Evolutionary conservation across 2,329 filamentous ascomycete genomes (phyloP), one percentile per base, ranked within the genome.

Genomic region (Pseudodiploospora longispora): DNA sequence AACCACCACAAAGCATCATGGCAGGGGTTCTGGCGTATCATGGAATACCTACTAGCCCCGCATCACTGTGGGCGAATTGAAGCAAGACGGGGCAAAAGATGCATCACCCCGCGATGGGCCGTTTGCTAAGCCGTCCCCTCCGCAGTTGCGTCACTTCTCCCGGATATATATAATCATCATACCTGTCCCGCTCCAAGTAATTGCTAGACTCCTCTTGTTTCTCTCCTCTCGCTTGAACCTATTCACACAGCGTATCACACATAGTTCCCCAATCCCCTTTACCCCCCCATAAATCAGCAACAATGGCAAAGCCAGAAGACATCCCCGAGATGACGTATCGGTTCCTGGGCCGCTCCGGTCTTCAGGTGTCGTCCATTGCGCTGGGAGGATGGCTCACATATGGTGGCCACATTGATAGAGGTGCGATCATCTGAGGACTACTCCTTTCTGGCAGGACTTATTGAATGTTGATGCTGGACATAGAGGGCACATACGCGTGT

Each of bases 331-430:
- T 86, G 83, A 71, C 82, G 56, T 87, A 87, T 64, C 80, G 83
- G 53, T 80, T 79, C 64, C 72, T 87, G 6, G 84, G 85, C 56
- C 76, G 75, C 34, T 83, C 82, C 10, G 84, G 85, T 43, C 73
- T 89, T 12, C 80, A 87, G 60, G 83, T 89, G 31, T 88, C 83
- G 29, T 75, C 80, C 38, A 83, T 89, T 50, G 82, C 81, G 2
- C 70, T 89, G 3, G 85, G 80, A 47, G 78, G 80, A 52, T 83
- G 81, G 82, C 70, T 89, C 42, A 88, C 85, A 1, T 87, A 86
- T 52, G 85, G 85, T 43, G 83, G 83, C 12, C 81, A 86, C 53
- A 80, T 87, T 30, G 79, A 82, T 44, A 75, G 80, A 58, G 78
- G 80, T 80, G 66, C 52, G 67, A 40, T 4, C 19, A 3, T 27